Conservation (phyloP, 2,329 filamentous ascomycete genomes). For the Calycina marina region DNA sequence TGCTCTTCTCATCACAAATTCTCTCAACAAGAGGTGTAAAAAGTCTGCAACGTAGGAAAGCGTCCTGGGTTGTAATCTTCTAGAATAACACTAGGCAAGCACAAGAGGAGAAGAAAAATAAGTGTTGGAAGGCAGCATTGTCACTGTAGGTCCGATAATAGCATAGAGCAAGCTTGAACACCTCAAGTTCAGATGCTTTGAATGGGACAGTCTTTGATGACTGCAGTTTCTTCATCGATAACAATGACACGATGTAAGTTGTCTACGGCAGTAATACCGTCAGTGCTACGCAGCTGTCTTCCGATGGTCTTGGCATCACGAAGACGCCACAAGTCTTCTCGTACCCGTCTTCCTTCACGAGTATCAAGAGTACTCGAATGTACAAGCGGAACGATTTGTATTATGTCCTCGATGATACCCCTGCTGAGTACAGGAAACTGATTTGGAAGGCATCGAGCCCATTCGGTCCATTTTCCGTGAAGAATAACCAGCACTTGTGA, state of each 20-base stretch:
- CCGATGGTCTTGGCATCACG: conserved; percentile 31
- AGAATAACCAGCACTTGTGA: too few relatives aligned
- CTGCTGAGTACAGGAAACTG: conserved; percentile 29
- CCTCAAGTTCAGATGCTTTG: too few relatives aligned
- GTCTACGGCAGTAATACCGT: conserved; percentile 36
- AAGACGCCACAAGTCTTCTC: conserved; percentile 30
- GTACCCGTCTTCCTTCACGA: conserved; percentile 22
- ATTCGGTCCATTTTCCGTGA: conserved; percentile 36
- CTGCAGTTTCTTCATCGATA: conserved; percentile 40
- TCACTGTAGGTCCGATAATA: too few relatives aligned
- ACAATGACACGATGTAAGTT: conserved; percentile 44
- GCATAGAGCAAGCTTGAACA: too few relatives aligned
- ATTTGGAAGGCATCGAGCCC: conserved; percentile 34
- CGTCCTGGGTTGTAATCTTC: too few relatives aligned
- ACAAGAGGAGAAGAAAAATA: too few relatives aligned
- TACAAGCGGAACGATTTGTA: conserved; percentile 42
- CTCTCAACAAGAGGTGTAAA: too few relatives aligned
- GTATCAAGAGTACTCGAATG: conserved; percentile 37
- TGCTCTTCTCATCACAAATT: too few relatives aligned
- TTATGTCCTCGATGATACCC: conserved; percentile 37
- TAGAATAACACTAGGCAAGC: too few relatives aligned
- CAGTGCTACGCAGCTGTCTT: conserved; percentile 33
- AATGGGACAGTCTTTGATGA: conserved; percentile 40
- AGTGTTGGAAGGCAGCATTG: too few relatives aligned
- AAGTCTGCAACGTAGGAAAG: too few relatives aligned